These are phyloP conservation scores for Taxawa tesnikishii DNA, from an alignment of 2,329 filamentous ascomycete genomes.

Conservation along the genomic window DNA sequence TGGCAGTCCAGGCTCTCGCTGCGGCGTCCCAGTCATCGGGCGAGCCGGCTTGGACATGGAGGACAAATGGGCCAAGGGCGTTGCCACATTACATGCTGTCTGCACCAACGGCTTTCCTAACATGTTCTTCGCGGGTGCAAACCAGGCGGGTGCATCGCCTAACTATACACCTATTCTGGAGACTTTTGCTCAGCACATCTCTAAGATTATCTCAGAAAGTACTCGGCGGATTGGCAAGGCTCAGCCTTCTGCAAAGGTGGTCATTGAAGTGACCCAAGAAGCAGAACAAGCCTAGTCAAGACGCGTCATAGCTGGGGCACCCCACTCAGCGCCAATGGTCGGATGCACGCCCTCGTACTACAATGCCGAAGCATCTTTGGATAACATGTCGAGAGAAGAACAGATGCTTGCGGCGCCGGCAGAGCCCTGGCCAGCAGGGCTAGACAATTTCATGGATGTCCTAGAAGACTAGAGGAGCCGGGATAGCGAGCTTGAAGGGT, in stretches of 20 bases:
- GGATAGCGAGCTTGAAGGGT: too few species aligned
- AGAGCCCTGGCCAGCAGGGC: slow-evolving; percentile 17
- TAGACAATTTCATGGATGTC: slow-evolving; percentile 19
- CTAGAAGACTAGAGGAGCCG: slow-evolving; percentile 20
- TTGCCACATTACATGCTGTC: slow-evolving; percentile 41
- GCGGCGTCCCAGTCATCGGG: slow-evolving; percentile 25
- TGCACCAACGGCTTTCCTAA: slow-evolving; percentile 41
- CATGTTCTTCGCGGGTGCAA: slow-evolving; percentile 28
- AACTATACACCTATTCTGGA: too few species aligned
- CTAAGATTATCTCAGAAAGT: slow-evolving; percentile 31
- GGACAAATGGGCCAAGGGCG: slow-evolving; percentile 32
- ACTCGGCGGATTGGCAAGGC: slow-evolving; percentile 20
- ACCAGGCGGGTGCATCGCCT: too few species aligned
- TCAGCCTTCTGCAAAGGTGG: slow-evolving; percentile 11
- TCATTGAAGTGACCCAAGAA: slow-evolving; percentile 32
- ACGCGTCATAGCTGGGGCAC: slow-evolving; percentile 27
- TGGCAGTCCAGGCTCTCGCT: slow-evolving; percentile 17
- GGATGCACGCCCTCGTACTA: slow-evolving; percentile 44
- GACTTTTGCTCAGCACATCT: slow-evolving; percentile 26
- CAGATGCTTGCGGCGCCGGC: slow-evolving; percentile 13
- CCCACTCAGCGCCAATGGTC: slow-evolving; percentile 25
- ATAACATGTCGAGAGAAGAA: slow-evolving; percentile 13
- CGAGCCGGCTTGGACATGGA: slow-evolving; percentile 31
- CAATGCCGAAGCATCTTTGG: slow-evolving; percentile 32
- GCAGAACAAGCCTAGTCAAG: slow-evolving; percentile 37